Evolutionary conservation across 2,329 filamentous ascomycete species (phyloP).

Genomic region (Scorias spongiosa): DNA sequence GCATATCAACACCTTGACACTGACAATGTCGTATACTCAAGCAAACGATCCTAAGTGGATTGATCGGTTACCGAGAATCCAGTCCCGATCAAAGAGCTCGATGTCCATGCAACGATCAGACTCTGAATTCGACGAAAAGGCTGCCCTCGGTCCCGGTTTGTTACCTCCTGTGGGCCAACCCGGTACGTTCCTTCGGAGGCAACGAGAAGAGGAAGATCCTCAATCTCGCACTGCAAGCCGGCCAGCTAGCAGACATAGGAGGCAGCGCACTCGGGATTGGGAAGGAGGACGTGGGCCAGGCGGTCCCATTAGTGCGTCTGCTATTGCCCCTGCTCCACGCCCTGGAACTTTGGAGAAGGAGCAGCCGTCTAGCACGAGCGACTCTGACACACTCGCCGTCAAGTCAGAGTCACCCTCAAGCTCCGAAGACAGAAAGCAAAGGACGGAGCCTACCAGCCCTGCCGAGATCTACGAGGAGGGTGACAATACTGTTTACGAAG

Average conservation of each 20-base stretch:
- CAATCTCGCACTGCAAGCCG: slow-evolving; percentile 45
- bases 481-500: slow-evolving; percentile 63
- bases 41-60: slow-evolving; percentile 87
- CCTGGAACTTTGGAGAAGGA: slow-evolving; percentile 1
- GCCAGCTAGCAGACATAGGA: slow-evolving; percentile 51
- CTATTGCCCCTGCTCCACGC: slow-evolving; percentile 53
- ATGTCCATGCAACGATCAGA: slow-evolving; percentile 61
- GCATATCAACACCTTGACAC: slow-evolving; percentile 87
- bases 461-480: slow-evolving; percentile 73
- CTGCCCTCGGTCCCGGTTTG: slow-evolving; percentile 38
- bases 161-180: slow-evolving; percentile 58
- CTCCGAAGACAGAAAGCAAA: slow-evolving; percentile 18
- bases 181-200: slow-evolving; percentile 64
- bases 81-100: slow-evolving; percentile 66
- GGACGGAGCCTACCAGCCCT: slow-evolving; percentile 11
- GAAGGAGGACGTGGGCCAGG: slow-evolving; percentile 58
- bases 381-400: slow-evolving; percentile 29
- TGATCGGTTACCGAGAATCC: slow-evolving; percentile 70
- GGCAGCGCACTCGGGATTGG: slow-evolving; percentile 44
- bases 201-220: slow-evolving; percentile 59
- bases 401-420: slow-evolving; percentile 21
- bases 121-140: slow-evolving; percentile 41
- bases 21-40: slow-evolving; percentile 92
- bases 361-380: slow-evolving; percentile 23
- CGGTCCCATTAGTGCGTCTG: slow-evolving; percentile 77